Percentiles rank a stretch among this genome's conserved stretches.
Evolutionary conservation across 2,329 filamentous ascomycete species (phyloP).

Genomic region (Talaromyces sp.): DNA sequence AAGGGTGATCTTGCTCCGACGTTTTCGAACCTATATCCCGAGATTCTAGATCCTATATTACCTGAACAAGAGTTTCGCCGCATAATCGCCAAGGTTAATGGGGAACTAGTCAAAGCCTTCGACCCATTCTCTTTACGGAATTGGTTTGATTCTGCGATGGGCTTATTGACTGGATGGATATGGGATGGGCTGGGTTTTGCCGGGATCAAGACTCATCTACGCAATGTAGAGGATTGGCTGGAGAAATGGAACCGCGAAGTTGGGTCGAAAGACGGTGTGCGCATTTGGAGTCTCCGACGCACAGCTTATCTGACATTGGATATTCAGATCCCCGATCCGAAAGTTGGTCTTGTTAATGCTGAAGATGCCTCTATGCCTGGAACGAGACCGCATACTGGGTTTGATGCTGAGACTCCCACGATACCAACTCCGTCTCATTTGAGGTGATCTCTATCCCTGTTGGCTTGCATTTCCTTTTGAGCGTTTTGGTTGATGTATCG

Average conservation of each 20-base stretch:
- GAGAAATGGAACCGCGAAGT: slow-evolving; percentile 78
- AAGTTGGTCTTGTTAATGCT: slow-evolving; percentile 46
- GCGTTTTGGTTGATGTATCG: slow-evolving; percentile 15
- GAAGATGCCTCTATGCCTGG: slow-evolving; percentile 37
- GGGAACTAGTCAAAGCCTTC: slow-evolving; percentile 72
- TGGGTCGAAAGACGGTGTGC: slow-evolving; percentile 62
- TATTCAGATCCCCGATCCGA: slow-evolving; percentile 53
- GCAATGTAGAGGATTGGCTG: slow-evolving; percentile 73
- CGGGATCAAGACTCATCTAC: slow-evolving; percentile 69
- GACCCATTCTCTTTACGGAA: slow-evolving; percentile 75
- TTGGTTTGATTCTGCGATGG: slow-evolving; percentile 74
- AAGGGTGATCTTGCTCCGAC: slow-evolving; percentile 87
- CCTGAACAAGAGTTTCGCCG: slow-evolving; percentile 82
- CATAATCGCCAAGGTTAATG: slow-evolving; percentile 79
- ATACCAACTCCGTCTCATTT: background rate
- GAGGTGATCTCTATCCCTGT: slow-evolving; percentile 4
- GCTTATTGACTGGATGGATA: slow-evolving; percentile 83
- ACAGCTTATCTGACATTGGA: slow-evolving; percentile 78
- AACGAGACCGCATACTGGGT: slow-evolving; percentile 38
- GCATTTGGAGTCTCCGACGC: slow-evolving; percentile 72
- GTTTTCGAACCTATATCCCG: slow-evolving; percentile 92
- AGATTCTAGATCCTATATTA: slow-evolving; percentile 85
- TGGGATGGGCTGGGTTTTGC: slow-evolving; percentile 89
- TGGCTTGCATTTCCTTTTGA: slow-evolving; percentile 11
- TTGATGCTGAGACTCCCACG: slow-evolving; percentile 17